Evolutionary conservation across 1,284 basidiomycete species (phyloP).

Genomic region (Boletellus dicymbophilus): DNA sequence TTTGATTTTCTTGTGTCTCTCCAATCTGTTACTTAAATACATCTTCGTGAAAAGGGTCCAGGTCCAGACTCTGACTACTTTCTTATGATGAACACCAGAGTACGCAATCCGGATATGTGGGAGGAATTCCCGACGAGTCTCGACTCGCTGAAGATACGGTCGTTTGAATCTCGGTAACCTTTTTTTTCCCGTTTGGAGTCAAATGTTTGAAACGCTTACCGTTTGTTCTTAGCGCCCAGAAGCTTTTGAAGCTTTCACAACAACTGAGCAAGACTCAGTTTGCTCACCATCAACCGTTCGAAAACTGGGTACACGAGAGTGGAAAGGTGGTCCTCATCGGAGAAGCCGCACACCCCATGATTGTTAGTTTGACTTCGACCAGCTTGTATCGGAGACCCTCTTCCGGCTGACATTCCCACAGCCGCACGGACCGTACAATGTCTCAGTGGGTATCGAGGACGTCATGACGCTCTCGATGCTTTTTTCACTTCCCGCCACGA

Average conservation of each 20-base stretch:
- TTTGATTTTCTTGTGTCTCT: neutral
- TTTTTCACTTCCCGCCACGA: constrained; percentile 44
- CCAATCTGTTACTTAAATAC: neutral
- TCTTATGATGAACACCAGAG: constrained; percentile 31
- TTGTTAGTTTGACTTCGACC: constrained; percentile 29
- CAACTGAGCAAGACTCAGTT: constrained; percentile 37
- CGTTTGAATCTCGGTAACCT: constrained; percentile 38
- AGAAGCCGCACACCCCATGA: constrained; percentile 53
- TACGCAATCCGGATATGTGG: constrained; percentile 26
- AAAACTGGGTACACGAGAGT: constrained; percentile 48
- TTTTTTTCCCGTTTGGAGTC: neutral
- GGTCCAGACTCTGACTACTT: constrained; percentile 31
- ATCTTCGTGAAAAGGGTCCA: constrained; percentile 21
- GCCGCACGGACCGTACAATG: constrained; percentile 42
- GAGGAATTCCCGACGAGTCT: constrained; percentile 28
- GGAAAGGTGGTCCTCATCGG: constrained; percentile 50
- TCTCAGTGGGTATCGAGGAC: constrained; percentile 49
- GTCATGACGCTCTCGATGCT: constrained; percentile 51
- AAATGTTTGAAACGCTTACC: neutral
- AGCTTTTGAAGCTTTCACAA: constrained; percentile 41
- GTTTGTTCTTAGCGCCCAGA: constrained; percentile 33
- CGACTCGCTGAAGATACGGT: constrained; percentile 19
- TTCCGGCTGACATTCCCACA: constrained; percentile 10
- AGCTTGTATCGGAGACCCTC: too few species aligned
- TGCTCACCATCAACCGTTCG: constrained; percentile 37